Conservation (phyloP, 148 eudicot species). For the Rhododendron ovatum region DNA sequence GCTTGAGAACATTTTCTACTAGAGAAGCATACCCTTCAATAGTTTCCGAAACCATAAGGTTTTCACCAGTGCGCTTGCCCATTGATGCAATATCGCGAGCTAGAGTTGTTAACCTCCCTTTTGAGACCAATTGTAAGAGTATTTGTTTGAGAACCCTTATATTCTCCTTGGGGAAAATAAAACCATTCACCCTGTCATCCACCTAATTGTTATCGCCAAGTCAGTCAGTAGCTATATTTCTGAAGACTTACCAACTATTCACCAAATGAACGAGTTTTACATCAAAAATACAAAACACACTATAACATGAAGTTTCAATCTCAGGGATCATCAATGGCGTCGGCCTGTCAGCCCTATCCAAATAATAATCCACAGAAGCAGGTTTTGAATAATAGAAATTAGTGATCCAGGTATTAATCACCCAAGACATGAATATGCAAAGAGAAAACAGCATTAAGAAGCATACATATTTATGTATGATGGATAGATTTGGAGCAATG, state of each 20-base stretch:
- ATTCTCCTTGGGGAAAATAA: conserved; percentile 73
- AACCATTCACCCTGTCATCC: conserved; percentile 83
- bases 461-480: conserved; percentile 75
- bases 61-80: conserved; percentile 60
- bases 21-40: conserved; percentile 71
- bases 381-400: not conserved
- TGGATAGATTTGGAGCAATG: conserved; percentile 66
- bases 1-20: conserved; percentile 49
- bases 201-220: conserved; percentile 47
- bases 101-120: conserved; percentile 55
- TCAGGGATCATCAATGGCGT: not conserved
- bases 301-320: not conserved
- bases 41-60: conserved; percentile 64
- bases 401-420: not conserved
- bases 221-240: conserved; percentile 27
- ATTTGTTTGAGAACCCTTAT: conserved; percentile 42
- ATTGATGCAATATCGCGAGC: conserved; percentile 62
- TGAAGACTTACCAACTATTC: not conserved
- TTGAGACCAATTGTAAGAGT: conserved; percentile 46
- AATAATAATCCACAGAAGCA: not conserved
- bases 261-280: not conserved
- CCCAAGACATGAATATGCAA: not conserved
- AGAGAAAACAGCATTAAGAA: conserved; percentile 1
- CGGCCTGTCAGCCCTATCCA: not conserved
- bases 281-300: not conserved